Base-by-base conservation (phyloP, 768 basidiomycete genomes). In the Boletus tomentosulus region DNA sequence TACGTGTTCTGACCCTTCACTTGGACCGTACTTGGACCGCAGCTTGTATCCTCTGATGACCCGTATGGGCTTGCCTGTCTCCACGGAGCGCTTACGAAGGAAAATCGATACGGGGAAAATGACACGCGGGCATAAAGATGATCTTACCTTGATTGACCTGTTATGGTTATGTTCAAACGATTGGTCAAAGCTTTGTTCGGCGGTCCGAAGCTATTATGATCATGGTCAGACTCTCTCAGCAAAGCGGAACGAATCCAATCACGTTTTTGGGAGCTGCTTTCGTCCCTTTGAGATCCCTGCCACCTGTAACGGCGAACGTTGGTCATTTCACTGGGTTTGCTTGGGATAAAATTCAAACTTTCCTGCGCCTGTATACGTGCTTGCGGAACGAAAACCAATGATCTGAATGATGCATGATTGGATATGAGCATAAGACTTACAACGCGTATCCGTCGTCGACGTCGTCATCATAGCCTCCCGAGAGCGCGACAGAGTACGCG, bases 381-480 rank as follows among this genome's bases (percentile, higher is more conserved):
- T 91, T 50, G 10, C 19, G 13, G 35, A 37, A 64, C 4, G 11
- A 19, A 34, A 38, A 33, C 57, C 9, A 55, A 51, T 37, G 4
- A 3, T 6, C 8, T 25, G 48, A 47, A 25, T 8, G 7, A 27
- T 25, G 5, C 25, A 16, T 3, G 43, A 25, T 31, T 8, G 31
- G 11, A 12, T 33, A 12, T 12, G 12, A 43, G 38, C 13, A 43
- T 13, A 2, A 9, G 30, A 82, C 89, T 70, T 63, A 91, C 89
- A 92, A 92, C 12, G 78, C 87, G 57, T 91, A 86, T 50, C 90
- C 90, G 15, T 83, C 66, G 57, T 93, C 90, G 16, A 92, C 79
- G 59, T 92, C 91, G 51, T 92, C 91, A 31, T 89, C 86, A 53
- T 93, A 93, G 2, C 90, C 93, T 11, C 94, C 94, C 38, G 89